A percentile compares a stretch with the other conserved stretches of the same genome.
These are phyloP conservation scores for Auxenochlorella protothecoides DNA, from an alignment of 139 green algal genomes.

Conservation along the genomic window DNA sequence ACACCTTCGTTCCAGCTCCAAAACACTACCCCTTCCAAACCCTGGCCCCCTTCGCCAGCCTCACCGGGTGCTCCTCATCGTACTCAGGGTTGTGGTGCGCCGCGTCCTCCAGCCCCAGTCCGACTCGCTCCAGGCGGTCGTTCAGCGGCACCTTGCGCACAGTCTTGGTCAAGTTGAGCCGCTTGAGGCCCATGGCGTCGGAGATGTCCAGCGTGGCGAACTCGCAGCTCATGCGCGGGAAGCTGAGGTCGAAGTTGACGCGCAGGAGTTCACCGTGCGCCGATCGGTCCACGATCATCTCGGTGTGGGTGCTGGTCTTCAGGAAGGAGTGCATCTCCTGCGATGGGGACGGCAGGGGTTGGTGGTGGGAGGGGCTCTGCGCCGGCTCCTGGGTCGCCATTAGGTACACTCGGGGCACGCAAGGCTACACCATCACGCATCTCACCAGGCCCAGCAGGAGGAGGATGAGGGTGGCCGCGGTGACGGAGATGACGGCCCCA, in stretches of 20 bases:
- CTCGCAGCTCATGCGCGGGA: constrained; percentile 85
- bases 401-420: not conserved
- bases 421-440: not conserved
- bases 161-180: constrained; percentile 93
- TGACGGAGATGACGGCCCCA: constrained; percentile 77
- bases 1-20: not conserved
- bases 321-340: constrained; percentile 84
- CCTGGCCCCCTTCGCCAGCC: not conserved
- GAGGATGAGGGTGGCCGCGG: constrained; percentile 69
- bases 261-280: constrained; percentile 82
- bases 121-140: constrained; percentile 35
- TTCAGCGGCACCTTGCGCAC: constrained; percentile 80
- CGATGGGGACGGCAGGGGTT: not conserved
- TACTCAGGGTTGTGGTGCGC: constrained; percentile 50
- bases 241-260: constrained; percentile 95
- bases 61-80: constrained; percentile 40
- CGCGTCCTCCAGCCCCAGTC: constrained; percentile 37
- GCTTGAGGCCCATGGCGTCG: constrained; percentile 85
- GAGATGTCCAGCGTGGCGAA: constrained; percentile 93
- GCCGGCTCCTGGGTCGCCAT: not conserved
- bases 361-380: not conserved
- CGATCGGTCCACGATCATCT: constrained; percentile 83
- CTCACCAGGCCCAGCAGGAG: constrained; percentile 72
- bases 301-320: constrained; percentile 40
- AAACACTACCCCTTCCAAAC: not conserved